Base-by-base conservation (phyloP, 495 filamentous ascomycete genomes). In the Extremus antarcticus region DNA sequence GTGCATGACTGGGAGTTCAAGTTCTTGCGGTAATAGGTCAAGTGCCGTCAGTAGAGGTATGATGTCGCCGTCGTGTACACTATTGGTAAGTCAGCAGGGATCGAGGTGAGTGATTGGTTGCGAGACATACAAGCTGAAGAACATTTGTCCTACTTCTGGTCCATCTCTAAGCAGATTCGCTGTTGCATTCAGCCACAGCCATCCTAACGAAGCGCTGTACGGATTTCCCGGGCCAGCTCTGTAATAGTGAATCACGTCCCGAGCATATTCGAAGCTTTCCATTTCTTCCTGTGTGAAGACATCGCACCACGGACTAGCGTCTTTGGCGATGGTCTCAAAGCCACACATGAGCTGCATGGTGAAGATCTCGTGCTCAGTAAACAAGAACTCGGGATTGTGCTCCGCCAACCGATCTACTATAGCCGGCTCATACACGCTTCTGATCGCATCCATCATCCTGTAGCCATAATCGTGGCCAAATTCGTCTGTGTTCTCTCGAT, bases 261-360 rank as follows among this genome's bases (percentile, higher is more conserved):
- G 73, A 17, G 78, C 80, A 56, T 83, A 83, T 64, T 78, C 80
- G 58, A 80, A 83, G 49, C 71, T 63, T 16, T 71, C 54, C 78
- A 78, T 82, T 43, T 83, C 80, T 7, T 73, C 60, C 43, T 71
- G 68, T 0, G 73, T 78, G 64, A 83, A 83, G 3, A 80, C 69
- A 48, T 74, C 68, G 53, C 78, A 83, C 78, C 80, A 83, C 13
- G 66, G 72, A 60, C 76, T 80, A 19, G 65, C 68, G 22, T 79
- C 80, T 51, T 77, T 68, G 0, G 73, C 74, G 8, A 72, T 71
- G 0, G 68, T 78, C 63, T 83, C 79, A 51, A 80, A 83, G 15
- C 78, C 80, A 56, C 79, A 82, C 68, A 80, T 74, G 54, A 80
- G 78, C 57, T 81, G 79, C 80, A 83, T 82, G 53, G 71, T 72